Conservation (phyloP, 2,329 filamentous ascomycete species). For the Arthrinium phaeospermum region DNA sequence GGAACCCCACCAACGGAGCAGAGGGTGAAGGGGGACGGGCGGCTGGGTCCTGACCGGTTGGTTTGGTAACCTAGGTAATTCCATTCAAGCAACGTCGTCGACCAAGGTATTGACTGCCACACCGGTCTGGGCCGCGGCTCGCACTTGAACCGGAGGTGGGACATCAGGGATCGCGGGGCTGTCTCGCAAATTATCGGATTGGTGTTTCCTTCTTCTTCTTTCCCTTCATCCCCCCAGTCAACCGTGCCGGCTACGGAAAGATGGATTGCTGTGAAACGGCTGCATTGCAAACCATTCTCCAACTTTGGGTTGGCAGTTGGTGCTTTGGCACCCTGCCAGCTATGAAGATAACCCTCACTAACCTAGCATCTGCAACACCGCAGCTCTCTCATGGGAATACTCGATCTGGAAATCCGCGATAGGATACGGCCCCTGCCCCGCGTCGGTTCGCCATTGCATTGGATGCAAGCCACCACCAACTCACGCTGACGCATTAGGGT, state of each 20-base stretch:
- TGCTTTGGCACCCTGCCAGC: background rate
- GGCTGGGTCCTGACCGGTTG: constrained; percentile 1
- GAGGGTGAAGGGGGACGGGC: background rate
- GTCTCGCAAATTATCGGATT: background rate
- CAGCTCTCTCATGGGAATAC: background rate
- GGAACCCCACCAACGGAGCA: background rate
- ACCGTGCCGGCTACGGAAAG: background rate
- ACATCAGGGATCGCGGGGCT: background rate
- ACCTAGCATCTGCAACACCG: background rate
- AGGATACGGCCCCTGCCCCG: constrained; percentile 9
- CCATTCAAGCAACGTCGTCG: background rate
- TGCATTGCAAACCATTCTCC: background rate
- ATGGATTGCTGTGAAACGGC: background rate
- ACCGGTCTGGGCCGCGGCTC: background rate
- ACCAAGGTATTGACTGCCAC: background rate
- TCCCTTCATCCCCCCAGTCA: background rate
- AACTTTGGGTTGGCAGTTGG: background rate
- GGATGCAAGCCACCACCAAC: background rate
- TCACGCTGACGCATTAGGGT: background rate
- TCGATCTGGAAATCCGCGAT: constrained; percentile 8
- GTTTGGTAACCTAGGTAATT: background rate
- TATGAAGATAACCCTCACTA: background rate
- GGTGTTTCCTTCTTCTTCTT: background rate
- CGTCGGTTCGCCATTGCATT: constrained; percentile 3
- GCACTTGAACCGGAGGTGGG: constrained; percentile 1